These are phyloP conservation scores for Xylaria flabelliformis DNA, from an alignment of 495 filamentous ascomycete genomes.

Conservation along the genomic window DNA sequence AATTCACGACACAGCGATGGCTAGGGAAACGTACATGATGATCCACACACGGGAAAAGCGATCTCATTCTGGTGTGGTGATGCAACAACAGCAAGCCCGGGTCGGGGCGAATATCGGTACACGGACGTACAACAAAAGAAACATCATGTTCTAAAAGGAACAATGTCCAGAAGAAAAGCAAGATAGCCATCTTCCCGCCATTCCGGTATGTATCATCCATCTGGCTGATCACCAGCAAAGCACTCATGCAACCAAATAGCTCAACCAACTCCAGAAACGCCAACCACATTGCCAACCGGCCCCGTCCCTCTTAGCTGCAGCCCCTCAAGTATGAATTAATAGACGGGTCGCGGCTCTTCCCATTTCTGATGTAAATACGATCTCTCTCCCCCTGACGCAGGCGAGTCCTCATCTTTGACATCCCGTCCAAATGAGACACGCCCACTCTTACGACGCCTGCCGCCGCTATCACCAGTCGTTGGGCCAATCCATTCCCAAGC, in stretches of 20 bases:
- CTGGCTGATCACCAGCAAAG: neutral
- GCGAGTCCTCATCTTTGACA: constrained; percentile 39
- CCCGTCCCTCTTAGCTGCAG: neutral
- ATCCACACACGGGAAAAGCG: neutral
- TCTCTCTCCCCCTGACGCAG: constrained; percentile 37
- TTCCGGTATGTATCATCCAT: neutral
- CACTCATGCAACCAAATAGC: neutral
- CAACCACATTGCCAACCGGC: neutral
- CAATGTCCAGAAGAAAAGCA: constrained; percentile 6
- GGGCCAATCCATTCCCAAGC: constrained; percentile 97
- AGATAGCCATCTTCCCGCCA: neutral
- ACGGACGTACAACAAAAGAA: constrained; percentile 15
- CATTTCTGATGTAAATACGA: constrained; percentile 54
- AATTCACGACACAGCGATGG: neutral
- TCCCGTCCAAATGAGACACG: constrained; percentile 55
- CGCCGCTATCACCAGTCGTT: constrained; percentile 50
- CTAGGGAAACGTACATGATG: neutral
- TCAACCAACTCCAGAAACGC: constrained; percentile 9
- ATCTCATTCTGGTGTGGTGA: neutral
- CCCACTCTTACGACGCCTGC: constrained; percentile 57
- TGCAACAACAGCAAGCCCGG: neutral
- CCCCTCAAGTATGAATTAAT: constrained; percentile 29
- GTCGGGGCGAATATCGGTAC: neutral
- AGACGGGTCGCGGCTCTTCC: constrained; percentile 54
- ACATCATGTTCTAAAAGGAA: constrained; percentile 2